phyloP scores from a whole-genome alignment of 148 eudicot genomes.

The Fallopia convolvulus region DNA sequence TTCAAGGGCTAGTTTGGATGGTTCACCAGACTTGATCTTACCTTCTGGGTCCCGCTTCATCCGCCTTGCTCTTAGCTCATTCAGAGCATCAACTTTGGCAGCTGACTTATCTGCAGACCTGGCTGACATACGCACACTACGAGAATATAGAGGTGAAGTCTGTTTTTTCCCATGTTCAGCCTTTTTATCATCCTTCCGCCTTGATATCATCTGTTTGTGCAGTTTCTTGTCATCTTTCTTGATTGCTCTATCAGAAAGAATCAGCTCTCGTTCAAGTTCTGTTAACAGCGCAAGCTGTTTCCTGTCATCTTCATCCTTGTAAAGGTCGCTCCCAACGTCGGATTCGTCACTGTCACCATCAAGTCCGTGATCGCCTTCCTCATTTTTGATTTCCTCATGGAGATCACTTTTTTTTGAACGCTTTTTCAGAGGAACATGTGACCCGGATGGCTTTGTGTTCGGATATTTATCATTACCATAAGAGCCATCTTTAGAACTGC shows the following conservation, averaged over 20 bases:
- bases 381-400: conserved; percentile 34
- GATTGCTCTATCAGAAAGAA: conserved; percentile 56
- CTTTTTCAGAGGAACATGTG: conserved; percentile 83
- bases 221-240: conserved; percentile 58
- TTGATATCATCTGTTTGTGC: conserved; percentile 53
- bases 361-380: conserved; percentile 29
- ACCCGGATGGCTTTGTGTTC: conserved; percentile 49
- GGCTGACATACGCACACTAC: conserved; percentile 56
- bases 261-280: conserved; percentile 77
- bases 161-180: neutral
- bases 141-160: conserved; percentile 31
- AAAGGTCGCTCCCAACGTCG: conserved; percentile 62
- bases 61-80: conserved; percentile 55
- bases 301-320: conserved; percentile 70
- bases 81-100: conserved; percentile 58
- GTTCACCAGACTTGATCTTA: conserved; percentile 18
- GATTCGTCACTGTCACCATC: conserved; percentile 44
- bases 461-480: conserved; percentile 48
- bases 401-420: conserved; percentile 58
- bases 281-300: conserved; percentile 59
- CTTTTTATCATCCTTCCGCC: conserved; percentile 35
- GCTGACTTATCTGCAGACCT: conserved; percentile 56
- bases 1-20: conserved; percentile 31
- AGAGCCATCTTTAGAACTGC: conserved; percentile 69
- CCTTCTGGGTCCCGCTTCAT: conserved; percentile 49